Conservation (phyloP, 225 moss, liverwort and hornwort genomes). For the Pseudisothecium myosuroides region DNA sequence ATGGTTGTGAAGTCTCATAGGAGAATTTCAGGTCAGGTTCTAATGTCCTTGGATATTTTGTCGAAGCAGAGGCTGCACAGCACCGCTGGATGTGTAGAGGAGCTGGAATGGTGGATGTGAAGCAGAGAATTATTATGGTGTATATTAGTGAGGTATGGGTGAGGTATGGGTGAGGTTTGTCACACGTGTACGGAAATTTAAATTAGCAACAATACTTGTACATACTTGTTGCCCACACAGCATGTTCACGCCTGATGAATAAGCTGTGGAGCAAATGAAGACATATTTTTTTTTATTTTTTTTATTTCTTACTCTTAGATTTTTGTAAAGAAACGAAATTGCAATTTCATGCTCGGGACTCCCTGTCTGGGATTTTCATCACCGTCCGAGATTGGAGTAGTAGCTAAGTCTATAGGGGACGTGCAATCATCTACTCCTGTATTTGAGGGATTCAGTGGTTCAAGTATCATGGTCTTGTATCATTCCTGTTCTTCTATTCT, state of each 20-base stretch:
- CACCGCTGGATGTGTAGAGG: constrained; percentile 22
- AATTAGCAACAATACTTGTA: constrained; percentile 36
- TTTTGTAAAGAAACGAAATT: constrained; percentile 3
- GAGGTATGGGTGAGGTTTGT: constrained; percentile 35
- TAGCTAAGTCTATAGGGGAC: not conserved
- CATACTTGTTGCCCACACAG: constrained; percentile 34
- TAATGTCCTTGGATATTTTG: constrained; percentile 6
- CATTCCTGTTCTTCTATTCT: not conserved
- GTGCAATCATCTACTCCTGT: not conserved
- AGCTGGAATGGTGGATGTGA: constrained; percentile 29
- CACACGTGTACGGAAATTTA: constrained; percentile 25
- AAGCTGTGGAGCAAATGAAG: constrained; percentile 20
- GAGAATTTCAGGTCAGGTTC: not conserved
- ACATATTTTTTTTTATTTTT: not conserved
- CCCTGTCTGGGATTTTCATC: not conserved
- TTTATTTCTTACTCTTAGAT: not conserved
- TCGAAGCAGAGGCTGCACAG: constrained; percentile 22
- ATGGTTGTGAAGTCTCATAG: not conserved
- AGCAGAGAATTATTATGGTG: constrained; percentile 4
- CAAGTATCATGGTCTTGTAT: not conserved
- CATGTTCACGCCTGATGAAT: constrained; percentile 14
- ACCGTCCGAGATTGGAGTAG: not conserved
- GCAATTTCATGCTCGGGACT: not conserved
- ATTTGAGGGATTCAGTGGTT: not conserved
- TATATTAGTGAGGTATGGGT: constrained; percentile 8